Percentiles rank a stretch among this genome's conserved stretches.
Conservation (phyloP, 768 basidiomycete species). For the Brasilioporus rufonigricans region DNA sequence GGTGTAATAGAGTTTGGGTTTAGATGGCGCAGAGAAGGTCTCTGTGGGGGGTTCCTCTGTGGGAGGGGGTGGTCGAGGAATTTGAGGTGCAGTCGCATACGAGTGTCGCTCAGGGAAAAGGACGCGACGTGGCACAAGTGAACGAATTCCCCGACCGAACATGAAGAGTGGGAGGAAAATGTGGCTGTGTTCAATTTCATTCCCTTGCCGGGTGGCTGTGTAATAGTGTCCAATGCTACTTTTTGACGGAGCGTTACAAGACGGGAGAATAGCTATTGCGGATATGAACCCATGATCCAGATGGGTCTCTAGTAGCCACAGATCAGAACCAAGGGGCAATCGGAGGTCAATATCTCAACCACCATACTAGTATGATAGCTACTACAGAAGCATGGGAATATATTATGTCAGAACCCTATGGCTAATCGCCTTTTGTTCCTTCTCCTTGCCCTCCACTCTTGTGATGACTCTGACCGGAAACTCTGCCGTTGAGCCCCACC, state of each 20-base stretch:
- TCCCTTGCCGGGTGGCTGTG: not conserved
- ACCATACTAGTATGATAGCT: too few relatives aligned
- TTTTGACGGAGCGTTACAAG: too few relatives aligned
- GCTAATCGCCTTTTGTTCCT: too few relatives aligned
- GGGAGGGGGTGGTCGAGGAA: conserved; percentile 29
- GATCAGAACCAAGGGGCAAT: too few relatives aligned
- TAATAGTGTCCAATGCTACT: too few relatives aligned
- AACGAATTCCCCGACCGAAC: conserved; percentile 15
- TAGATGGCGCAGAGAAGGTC: conserved; percentile 44
- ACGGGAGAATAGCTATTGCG: too few relatives aligned
- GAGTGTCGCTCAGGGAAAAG: conserved; percentile 8
- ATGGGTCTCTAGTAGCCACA: too few relatives aligned
- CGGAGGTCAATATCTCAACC: too few relatives aligned
- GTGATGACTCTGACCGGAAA: conserved; percentile 3
- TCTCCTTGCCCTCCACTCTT: not conserved
- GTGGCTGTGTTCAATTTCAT: conserved; percentile 9
- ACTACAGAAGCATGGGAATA: too few relatives aligned
- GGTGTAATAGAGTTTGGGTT: conserved; percentile 43
- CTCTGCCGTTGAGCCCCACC: conserved; percentile 15
- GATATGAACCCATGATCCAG: too few relatives aligned
- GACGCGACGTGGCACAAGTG: conserved; percentile 7
- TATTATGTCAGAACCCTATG: too few relatives aligned
- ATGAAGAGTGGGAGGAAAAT: conserved; percentile 3
- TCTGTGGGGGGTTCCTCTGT: conserved; percentile 30
- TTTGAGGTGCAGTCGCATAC: conserved; percentile 21